Percentiles rank a stretch among this genome's conserved stretches.
These are phyloP conservation scores for Zalaria obscura DNA, from an alignment of 2,329 filamentous ascomycete genomes.

Conservation along the genomic window DNA sequence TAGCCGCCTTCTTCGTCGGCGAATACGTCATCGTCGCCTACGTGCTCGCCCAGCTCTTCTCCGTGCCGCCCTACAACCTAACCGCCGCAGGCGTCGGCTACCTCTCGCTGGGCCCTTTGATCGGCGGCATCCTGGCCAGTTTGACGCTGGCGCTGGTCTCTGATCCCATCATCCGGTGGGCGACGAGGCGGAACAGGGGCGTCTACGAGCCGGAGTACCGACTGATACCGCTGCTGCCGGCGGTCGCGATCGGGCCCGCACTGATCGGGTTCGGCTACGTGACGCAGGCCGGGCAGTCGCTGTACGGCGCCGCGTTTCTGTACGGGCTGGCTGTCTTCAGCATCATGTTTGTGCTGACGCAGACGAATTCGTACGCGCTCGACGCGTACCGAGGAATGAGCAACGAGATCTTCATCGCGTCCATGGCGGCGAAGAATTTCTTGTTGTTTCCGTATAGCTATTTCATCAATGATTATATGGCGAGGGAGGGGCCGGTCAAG, in stretches of 20 bases:
- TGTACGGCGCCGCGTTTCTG: constrained; percentile 8
- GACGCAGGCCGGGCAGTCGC: constrained; percentile 6
- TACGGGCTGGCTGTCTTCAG: constrained; percentile 11
- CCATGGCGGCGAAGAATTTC: constrained; percentile 30
- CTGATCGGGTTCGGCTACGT: constrained; percentile 18
- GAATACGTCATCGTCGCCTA: constrained; percentile 29
- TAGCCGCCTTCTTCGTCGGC: constrained; percentile 28
- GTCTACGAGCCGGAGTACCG: constrained; percentile 40
- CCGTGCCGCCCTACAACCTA: constrained; percentile 30
- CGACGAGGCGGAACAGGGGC: constrained; percentile 35
- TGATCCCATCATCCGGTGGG: constrained; percentile 25
- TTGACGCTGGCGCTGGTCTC: constrained; percentile 18
- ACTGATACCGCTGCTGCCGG: neutral
- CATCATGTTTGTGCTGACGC: constrained; percentile 15
- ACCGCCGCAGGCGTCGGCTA: constrained; percentile 28
- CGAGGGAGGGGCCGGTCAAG: constrained; percentile 16
- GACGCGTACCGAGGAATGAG: constrained; percentile 26
- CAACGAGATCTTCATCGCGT: constrained; percentile 27
- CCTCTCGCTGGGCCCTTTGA: constrained; percentile 25
- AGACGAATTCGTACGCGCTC: constrained; percentile 21
- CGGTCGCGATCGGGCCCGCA: constrained; percentile 14
- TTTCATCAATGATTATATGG: constrained; percentile 29
- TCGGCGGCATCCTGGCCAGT: constrained; percentile 22
- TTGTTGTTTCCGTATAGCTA: constrained; percentile 28
- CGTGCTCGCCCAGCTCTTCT: constrained; percentile 33